A percentile compares a stretch with the other conserved stretches of the same genome.
These are phyloP conservation scores for Camelina hispida DNA, from an alignment of 345 rosid genomes.

Conservation along the genomic window DNA sequence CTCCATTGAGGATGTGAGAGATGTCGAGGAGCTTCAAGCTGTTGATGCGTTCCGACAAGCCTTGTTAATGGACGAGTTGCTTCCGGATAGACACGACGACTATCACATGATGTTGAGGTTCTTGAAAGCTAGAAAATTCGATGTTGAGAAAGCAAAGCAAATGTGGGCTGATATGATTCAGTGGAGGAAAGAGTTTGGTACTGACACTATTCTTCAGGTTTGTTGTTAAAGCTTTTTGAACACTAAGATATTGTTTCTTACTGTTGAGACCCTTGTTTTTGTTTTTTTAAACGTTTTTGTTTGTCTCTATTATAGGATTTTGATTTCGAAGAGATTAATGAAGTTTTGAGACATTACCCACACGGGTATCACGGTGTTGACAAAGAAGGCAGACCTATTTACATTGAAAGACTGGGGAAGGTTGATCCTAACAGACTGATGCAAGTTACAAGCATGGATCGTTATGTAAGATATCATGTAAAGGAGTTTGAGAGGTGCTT, in stretches of 20 bases:
- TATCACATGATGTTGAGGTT: constrained; percentile 98
- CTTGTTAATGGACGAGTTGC: constrained; percentile 79
- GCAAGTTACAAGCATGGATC: constrained; percentile 93
- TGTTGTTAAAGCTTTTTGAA: background rate
- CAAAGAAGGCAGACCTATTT: constrained; percentile 91
- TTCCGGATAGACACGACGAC: constrained; percentile 75
- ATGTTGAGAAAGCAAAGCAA: constrained; percentile 83
- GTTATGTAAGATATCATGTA: constrained; percentile 91
- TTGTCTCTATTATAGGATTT: constrained; percentile 62
- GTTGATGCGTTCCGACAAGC: constrained; percentile 91
- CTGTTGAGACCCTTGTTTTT: constrained; percentile 12
- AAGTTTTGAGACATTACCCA: constrained; percentile 82
- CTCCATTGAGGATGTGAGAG: constrained; percentile 94
- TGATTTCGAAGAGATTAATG: constrained; percentile 78
- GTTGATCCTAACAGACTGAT: constrained; percentile 88
- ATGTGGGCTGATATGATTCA: constrained; percentile 99
- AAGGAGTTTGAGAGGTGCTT: constrained; percentile 94
- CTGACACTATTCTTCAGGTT: constrained; percentile 88
- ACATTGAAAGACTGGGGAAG: constrained; percentile 91
- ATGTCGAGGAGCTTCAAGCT: constrained; percentile 78
- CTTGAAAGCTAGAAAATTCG: constrained; percentile 93
- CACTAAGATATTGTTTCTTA: constrained; percentile 3
- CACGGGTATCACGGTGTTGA: constrained; percentile 98
- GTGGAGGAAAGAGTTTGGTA: constrained; percentile 91
- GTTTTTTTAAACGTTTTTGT: constrained; percentile 24